Evolutionary conservation across 2,329 filamentous ascomycete genomes (phyloP).

Genomic region (Cercospora citrullina): DNA sequence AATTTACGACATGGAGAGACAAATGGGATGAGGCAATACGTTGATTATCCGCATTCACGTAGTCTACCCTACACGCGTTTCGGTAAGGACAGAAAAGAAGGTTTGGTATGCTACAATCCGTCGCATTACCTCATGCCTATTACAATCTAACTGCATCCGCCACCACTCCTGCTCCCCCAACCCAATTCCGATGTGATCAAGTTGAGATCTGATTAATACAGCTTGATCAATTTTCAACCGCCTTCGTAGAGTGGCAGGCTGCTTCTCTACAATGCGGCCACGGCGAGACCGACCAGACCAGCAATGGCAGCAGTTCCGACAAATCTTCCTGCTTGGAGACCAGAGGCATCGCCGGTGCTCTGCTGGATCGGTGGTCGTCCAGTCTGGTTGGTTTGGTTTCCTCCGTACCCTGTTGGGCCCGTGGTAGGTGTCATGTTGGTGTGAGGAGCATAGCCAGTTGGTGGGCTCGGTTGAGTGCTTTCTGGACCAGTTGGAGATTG

Average conservation of each 20-base stretch:
- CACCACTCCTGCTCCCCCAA: not conserved
- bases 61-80: slow-evolving; percentile 3
- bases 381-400: not conserved
- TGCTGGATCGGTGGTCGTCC: not conserved
- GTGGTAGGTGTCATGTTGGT: slow-evolving; percentile 4
- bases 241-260: not conserved
- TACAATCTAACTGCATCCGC: not conserved
- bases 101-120: not conserved
- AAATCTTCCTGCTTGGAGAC: not conserved
- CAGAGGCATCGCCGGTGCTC: slow-evolving; percentile 11
- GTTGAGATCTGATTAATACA: not conserved
- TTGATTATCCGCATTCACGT: slow-evolving; percentile 20
- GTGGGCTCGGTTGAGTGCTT: not conserved
- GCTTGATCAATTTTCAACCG: not conserved
- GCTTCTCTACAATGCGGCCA: slow-evolving; percentile 3
- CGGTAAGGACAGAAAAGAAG: slow-evolving; percentile 12
- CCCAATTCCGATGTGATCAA: not conserved
- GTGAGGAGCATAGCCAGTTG: slow-evolving; percentile 7
- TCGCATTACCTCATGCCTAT: slow-evolving; percentile 3
- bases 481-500: slow-evolving; percentile 9
- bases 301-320: slow-evolving; percentile 1
- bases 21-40: slow-evolving; percentile 50
- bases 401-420: not conserved
- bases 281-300: slow-evolving; percentile 2
- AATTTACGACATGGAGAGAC: slow-evolving; percentile 74